A percentile compares a stretch with the other conserved stretches of the same genome.
Conservation (phyloP, 257 asterid genomes). For the Primulina tabacum region DNA sequence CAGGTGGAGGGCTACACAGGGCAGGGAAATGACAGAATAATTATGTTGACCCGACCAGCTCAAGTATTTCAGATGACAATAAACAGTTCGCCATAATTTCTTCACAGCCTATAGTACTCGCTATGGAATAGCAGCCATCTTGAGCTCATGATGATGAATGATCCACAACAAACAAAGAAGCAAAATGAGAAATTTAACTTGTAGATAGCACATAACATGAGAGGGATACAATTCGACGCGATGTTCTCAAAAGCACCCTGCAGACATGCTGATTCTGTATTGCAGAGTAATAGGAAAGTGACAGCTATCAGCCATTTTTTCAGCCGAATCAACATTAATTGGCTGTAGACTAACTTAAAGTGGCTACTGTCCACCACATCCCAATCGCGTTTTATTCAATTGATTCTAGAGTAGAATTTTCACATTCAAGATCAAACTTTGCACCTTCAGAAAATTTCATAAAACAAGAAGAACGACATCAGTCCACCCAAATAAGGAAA, state of each 20-base stretch:
- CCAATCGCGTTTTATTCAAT: background rate
- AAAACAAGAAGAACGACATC: constrained; percentile 2
- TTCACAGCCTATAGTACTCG: background rate
- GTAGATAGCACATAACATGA: background rate
- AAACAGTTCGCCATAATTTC: background rate
- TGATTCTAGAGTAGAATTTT: background rate
- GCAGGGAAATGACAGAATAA: background rate
- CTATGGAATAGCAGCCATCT: background rate
- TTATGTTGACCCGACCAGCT: background rate
- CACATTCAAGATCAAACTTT: background rate
- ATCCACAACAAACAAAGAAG: background rate
- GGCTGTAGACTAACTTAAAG: background rate
- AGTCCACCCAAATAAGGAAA: constrained; percentile 10
- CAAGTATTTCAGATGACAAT: background rate
- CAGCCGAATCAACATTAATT: background rate
- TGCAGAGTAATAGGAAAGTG: no score
- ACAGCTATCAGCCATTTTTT: background rate
- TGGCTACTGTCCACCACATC: background rate
- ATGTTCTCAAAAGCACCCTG: background rate
- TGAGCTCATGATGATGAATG: background rate
- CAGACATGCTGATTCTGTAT: background rate
- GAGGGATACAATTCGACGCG: background rate
- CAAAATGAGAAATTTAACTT: background rate
- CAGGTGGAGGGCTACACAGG: background rate
- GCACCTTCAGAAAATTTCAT: constrained; percentile 11